phyloP scores from a whole-genome alignment of 495 filamentous ascomycete genomes.

The Daldinia vernicosa region DNA sequence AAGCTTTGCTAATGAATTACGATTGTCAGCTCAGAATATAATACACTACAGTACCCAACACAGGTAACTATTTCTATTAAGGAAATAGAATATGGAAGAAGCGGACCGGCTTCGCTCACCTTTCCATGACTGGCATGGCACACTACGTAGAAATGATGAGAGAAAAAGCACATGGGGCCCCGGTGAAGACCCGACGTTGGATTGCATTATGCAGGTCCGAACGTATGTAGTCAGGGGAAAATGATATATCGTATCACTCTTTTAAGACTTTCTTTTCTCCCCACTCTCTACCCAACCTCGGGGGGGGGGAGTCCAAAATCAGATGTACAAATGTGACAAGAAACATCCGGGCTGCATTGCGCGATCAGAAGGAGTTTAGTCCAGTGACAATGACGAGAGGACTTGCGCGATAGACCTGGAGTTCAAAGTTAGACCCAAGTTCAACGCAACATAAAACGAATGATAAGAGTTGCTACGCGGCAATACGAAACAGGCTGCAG shows the following conservation, averaged over 20 bases:
- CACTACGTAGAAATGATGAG: conserved; percentile 8
- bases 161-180: conserved; percentile 14
- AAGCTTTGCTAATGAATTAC: conserved; percentile 15
- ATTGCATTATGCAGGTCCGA: conserved; percentile 44
- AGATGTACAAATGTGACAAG: conserved; percentile 39
- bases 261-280: conserved; percentile 12
- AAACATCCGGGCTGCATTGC: conserved; percentile 30
- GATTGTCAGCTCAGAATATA: conserved; percentile 24
- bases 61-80: conserved; percentile 6
- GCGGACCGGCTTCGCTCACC: conserved; percentile 25
- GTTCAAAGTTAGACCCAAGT: conserved; percentile 6
- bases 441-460: conserved; percentile 21
- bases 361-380: conserved; percentile 32
- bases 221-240: conserved; percentile 32
- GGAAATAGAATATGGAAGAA: conserved; percentile 13
- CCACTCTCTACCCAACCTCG: conserved; percentile 28
- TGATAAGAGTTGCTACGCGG: conserved; percentile 8
- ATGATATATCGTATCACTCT: conserved; percentile 38
- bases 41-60: conserved; percentile 7
- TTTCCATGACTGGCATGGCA: conserved; percentile 20
- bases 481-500: conserved; percentile 17
- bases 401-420: conserved; percentile 16
- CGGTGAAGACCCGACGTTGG: conserved; percentile 35
- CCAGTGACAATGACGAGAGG: conserved; percentile 23
- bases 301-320: conserved; percentile 35